Evolutionary conservation across 805 yeast species (phyloP).

Genomic region (Isabelozyma pseudorhagii): DNA sequence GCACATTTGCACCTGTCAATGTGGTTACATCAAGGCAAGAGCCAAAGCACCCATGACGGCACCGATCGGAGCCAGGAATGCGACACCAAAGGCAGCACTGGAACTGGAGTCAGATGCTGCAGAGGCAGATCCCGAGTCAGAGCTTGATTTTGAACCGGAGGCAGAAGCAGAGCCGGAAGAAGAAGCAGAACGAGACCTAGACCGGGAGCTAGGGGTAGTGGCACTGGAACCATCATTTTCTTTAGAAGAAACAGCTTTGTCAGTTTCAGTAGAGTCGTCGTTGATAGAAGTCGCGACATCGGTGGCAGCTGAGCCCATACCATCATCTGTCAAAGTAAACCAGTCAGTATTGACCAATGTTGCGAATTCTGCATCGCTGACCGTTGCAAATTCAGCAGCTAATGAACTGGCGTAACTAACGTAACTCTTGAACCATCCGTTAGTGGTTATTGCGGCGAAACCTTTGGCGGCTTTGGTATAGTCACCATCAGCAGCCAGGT

Average conservation of each 20-base stretch:
- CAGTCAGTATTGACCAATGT: background rate
- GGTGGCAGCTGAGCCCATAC: too few relatives aligned
- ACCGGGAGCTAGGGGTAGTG: background rate
- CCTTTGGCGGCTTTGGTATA: background rate
- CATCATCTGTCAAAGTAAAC: too few relatives aligned
- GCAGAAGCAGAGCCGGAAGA: background rate
- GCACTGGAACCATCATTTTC: background rate
- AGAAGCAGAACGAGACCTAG: background rate
- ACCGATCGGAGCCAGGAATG: background rate
- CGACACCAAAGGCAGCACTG: background rate
- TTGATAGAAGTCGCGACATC: too few relatives aligned
- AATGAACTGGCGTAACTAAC: background rate
- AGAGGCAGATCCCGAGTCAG: background rate
- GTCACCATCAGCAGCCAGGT: background rate
- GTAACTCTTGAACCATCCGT: background rate
- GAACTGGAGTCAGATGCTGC: background rate
- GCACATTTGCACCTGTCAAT: too few relatives aligned
- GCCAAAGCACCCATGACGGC: background rate
- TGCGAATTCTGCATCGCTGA: background rate
- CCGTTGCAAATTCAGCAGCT: background rate
- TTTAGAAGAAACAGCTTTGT: too few relatives aligned
- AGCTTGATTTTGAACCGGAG: background rate
- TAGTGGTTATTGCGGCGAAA: background rate
- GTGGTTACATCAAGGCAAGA: background rate
- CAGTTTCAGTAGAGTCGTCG: too few relatives aligned